Evolutionary conservation across 2,329 filamentous ascomycete genomes (phyloP).

Genomic region (Sclerotinia nivalis): DNA sequence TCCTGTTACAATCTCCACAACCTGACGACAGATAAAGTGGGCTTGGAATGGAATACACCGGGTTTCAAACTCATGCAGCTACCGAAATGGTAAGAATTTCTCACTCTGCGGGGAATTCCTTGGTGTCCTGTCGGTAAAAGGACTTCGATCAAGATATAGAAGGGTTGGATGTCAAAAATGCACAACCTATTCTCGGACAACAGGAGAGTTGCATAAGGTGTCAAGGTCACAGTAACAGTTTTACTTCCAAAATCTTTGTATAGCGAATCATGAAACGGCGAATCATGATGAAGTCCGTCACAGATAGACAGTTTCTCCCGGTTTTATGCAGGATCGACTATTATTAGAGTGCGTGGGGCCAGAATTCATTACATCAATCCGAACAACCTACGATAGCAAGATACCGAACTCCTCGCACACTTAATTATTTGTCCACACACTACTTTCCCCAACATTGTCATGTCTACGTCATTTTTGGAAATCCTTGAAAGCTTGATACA

Average conservation of each 20-base stretch:
- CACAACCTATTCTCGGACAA: neutral
- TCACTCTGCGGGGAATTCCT: neutral
- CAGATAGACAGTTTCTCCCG: neutral
- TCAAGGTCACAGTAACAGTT: neutral
- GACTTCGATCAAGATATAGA: neutral
- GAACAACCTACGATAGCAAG: neutral
- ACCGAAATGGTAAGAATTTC: neutral
- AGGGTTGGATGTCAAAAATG: neutral
- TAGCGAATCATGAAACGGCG: neutral
- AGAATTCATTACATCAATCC: neutral
- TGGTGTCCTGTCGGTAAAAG: neutral
- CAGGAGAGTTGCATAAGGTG: neutral
- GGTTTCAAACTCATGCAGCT: neutral
- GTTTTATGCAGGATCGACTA: neutral
- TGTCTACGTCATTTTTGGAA: slow-evolving; percentile 10
- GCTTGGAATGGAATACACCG: neutral
- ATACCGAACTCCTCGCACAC: neutral
- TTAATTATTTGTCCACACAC: neutral
- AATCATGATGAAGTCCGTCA: neutral
- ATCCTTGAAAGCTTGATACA: slow-evolving; percentile 11
- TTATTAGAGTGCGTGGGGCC: neutral
- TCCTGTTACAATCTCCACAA: neutral
- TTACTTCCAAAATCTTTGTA: neutral
- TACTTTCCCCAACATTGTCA: neutral
- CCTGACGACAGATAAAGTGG: neutral